Evolutionary conservation across 2,329 filamentous ascomycete species (phyloP), one percentile per base, ranked within the genome.

Genomic region (Verticillium dahliae): DNA sequence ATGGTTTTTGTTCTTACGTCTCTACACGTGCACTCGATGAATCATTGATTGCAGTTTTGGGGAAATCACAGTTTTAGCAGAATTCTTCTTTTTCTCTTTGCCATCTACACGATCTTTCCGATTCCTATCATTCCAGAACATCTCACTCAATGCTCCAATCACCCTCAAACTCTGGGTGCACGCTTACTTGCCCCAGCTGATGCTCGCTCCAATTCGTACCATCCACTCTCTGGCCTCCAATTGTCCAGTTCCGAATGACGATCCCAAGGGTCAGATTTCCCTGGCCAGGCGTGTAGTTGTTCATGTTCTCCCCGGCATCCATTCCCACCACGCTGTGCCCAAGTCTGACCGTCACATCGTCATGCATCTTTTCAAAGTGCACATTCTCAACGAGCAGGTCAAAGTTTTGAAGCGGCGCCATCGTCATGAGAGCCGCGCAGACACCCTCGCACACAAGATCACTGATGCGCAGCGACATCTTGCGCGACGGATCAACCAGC

Each of bases 361-460:
- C 56, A 9, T 41, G 39, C n/a, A 61, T 39, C 14, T 35, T 58
- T n/a, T 61, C 60, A n/a, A 58, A 61, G n/a, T 61, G 39, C 15
- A 61, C 56, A 56, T 61, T 55, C 14, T 33, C 33, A 50, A 61
- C 41, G 15, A 35, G 41, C 15, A 61, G 2, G 10, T 61, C 27
- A 15, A 58, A 45, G 22, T 61, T 61, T 41, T 61, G 60, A 13
- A 61, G 56, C 18, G 60, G 60, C 13, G 60, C 55, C 9, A 61
- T 61, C 3, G 38, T 57, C 31, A 59, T 35, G 31, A 61, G 60
- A 31, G 60, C 56, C 33, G 60, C 56, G 50, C 60, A 61, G 41
- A 41, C 34, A 14, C 60, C 60, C 56, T 61, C 60, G 37, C 60
- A 61, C 15, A 45, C 57, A n/a, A 61, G 22, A 35, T 55, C 60